phyloP scores from a whole-genome alignment of 2,329 filamentous ascomycete genomes.

The Penicillium polonicum region DNA sequence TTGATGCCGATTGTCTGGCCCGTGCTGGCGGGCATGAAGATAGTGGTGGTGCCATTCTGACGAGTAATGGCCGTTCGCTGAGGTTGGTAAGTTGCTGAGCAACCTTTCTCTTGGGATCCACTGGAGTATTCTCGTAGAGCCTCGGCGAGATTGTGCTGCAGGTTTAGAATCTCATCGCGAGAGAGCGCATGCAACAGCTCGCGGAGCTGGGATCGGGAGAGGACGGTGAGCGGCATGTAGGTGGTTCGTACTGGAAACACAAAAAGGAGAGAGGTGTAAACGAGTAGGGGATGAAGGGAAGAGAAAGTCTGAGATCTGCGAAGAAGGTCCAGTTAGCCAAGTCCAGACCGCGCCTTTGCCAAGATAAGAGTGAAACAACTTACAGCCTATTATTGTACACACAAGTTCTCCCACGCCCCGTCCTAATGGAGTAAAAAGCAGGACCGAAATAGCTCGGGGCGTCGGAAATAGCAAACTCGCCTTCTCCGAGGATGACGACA shows the following conservation, averaged over 20 bases:
- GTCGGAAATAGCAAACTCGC: not conserved
- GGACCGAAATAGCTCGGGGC: slow-evolving; percentile 2
- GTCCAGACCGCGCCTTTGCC: not conserved
- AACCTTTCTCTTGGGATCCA: slow-evolving; percentile 58
- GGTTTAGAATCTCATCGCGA: slow-evolving; percentile 56
- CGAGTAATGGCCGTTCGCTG: slow-evolving; percentile 60
- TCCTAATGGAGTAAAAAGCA: not conserved
- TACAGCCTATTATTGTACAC: not conserved
- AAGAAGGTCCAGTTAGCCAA: slow-evolving; percentile 5
- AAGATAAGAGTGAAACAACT: slow-evolving; percentile 6
- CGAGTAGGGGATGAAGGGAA: not conserved
- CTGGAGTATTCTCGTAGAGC: slow-evolving; percentile 66
- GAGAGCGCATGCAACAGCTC: slow-evolving; percentile 56
- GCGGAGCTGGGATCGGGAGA: slow-evolving; percentile 57
- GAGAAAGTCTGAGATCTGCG: slow-evolving; percentile 3
- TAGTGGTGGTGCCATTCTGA: slow-evolving; percentile 60
- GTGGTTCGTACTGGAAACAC: not conserved
- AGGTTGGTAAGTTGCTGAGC: slow-evolving; percentile 61
- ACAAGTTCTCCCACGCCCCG: not conserved
- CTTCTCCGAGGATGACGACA: slow-evolving; percentile 7
- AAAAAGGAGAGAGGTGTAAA: not conserved
- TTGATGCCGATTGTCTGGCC: slow-evolving; percentile 63
- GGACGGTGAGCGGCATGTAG: slow-evolving; percentile 59
- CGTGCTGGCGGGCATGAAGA: slow-evolving; percentile 67
- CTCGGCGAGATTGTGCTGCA: slow-evolving; percentile 59